These are phyloP conservation scores for Lanmaoa rubissima DNA, from an alignment of 768 basidiomycete species.

Conservation along the genomic window DNA sequence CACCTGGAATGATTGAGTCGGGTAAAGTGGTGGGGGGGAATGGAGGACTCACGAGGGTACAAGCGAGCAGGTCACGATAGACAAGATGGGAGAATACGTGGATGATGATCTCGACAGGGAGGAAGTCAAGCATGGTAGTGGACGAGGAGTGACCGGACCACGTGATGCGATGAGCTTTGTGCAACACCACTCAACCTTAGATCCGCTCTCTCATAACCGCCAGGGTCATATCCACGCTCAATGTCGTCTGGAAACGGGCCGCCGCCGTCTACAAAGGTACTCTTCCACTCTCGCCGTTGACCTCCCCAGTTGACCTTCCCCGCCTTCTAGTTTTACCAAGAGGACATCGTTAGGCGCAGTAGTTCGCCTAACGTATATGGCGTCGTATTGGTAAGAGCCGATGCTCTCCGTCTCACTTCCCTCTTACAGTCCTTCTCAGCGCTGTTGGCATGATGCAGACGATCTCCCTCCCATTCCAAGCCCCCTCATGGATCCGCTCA, in stretches of 20 bases:
- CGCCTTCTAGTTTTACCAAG: slow-evolving; percentile 54
- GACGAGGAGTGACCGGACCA: not conserved
- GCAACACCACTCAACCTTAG: not conserved
- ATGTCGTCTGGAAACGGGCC: slow-evolving; percentile 29
- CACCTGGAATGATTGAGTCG: slow-evolving; percentile 25
- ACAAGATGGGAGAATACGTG: slow-evolving; percentile 20
- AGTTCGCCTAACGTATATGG: slow-evolving; percentile 45
- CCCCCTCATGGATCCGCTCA: slow-evolving; percentile 59
- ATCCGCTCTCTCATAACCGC: not conserved
- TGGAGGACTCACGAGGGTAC: slow-evolving; percentile 22
- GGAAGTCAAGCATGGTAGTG: slow-evolving; percentile 6
- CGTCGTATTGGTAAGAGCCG: slow-evolving; percentile 59
- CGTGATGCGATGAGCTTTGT: slow-evolving; percentile 18
- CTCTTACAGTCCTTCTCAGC: slow-evolving; percentile 42
- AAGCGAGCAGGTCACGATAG: slow-evolving; percentile 28
- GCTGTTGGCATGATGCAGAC: slow-evolving; percentile 88
- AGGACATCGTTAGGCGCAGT: slow-evolving; percentile 60
- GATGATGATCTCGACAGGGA: slow-evolving; percentile 28
- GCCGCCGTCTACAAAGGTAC: slow-evolving; percentile 35
- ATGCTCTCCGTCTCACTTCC: not conserved
- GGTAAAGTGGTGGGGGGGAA: not conserved
- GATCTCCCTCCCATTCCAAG: slow-evolving; percentile 50
- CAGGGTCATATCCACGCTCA: not conserved
- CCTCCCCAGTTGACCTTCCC: not conserved
- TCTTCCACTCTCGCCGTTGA: not conserved